Conservation (phyloP, 208 protist species). For the Leishmania tropica region DNA sequence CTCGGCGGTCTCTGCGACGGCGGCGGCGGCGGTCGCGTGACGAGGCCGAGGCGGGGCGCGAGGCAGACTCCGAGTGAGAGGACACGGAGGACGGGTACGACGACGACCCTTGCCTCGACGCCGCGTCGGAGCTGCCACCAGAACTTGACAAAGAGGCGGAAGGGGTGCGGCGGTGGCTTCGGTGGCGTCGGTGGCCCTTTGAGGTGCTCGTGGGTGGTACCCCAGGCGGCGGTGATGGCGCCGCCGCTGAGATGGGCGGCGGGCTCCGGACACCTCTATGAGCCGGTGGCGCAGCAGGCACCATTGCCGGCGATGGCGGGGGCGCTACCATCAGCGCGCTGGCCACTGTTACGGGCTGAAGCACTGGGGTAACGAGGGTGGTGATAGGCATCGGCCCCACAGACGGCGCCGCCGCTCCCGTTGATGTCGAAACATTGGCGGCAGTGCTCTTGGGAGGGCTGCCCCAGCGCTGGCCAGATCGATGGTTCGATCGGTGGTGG, state of each 20-base stretch:
- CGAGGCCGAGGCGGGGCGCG: conserved; percentile 4
- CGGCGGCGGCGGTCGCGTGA: conserved; percentile 8
- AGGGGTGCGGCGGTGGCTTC: conserved; percentile 5
- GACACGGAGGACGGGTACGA: conserved; percentile 6
- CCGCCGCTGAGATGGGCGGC: not conserved
- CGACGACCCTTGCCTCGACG: not conserved
- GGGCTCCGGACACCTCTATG: conserved; percentile 1
- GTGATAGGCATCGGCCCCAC: not conserved
- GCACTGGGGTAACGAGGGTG: not conserved
- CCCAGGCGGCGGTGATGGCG: not conserved
- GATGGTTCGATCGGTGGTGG: conserved; percentile 5
- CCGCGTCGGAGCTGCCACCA: not conserved
- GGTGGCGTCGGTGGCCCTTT: conserved; percentile 16
- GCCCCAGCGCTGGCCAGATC: not conserved
- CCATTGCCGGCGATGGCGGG: not conserved
- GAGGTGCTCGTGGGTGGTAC: conserved; percentile 6
- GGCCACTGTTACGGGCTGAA: not conserved
- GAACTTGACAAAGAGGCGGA: conserved; percentile 3
- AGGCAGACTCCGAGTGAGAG: conserved; percentile 3
- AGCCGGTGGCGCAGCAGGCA: not conserved
- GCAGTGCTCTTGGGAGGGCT: not conserved
- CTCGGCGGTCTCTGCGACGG: conserved; percentile 3
- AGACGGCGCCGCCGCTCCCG: not conserved
- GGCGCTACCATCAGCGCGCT: not conserved
- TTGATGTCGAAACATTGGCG: not conserved